Percentiles rank a stretch among this genome's conserved stretches.
These are phyloP conservation scores for Parmales sp. DNA, from an alignment of 108 stramenopile species.

Conservation along the genomic window DNA sequence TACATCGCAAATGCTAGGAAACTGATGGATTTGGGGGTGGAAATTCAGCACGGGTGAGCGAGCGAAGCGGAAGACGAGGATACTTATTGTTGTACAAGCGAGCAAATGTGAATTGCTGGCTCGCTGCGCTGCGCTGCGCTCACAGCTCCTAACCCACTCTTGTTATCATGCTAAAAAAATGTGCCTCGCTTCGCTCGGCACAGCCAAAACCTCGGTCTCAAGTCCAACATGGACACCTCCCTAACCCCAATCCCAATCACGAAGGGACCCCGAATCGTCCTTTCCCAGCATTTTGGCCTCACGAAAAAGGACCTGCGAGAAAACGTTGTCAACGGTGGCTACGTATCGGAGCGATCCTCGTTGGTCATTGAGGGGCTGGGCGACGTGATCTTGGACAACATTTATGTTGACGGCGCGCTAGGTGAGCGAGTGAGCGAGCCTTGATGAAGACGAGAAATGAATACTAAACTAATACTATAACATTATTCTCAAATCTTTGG, in stretches of 20 bases:
- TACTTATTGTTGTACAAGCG: background rate
- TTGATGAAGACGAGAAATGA: no score
- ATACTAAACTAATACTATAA: no score
- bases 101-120: background rate
- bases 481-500: no score
- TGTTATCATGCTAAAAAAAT: background rate
- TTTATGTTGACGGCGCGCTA: no score
- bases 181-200: background rate
- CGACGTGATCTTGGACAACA: no score
- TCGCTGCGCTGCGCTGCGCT: background rate
- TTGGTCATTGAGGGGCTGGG: constrained; percentile 64
- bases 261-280: constrained; percentile 64
- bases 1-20: constrained; percentile 78
- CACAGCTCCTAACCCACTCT: background rate
- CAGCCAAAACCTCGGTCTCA: background rate
- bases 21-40: constrained; percentile 58
- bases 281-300: constrained; percentile 65
- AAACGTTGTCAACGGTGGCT: constrained; percentile 61
- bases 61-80: constrained; percentile 43
- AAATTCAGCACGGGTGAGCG: constrained; percentile 38
- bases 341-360: constrained; percentile 54
- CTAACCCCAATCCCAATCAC: constrained; percentile 69
- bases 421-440: no score
- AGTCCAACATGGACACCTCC: background rate
- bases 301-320: constrained; percentile 56